These are phyloP conservation scores for Solanum appendiculatum DNA, from an alignment of 257 asterid genomes.

Conservation along the genomic window DNA sequence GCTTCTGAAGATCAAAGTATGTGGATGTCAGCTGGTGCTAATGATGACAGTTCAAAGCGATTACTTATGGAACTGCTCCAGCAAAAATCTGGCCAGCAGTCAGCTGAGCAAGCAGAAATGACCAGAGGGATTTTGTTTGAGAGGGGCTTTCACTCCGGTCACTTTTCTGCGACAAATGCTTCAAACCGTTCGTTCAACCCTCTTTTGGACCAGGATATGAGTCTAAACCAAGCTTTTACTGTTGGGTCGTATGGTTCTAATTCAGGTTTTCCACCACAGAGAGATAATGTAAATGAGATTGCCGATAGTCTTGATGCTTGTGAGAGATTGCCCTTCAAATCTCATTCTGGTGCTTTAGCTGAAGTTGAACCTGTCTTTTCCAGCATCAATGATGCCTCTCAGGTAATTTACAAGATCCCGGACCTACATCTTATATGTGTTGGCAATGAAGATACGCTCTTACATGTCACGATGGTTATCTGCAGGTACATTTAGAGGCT, in stretches of 20 bases:
- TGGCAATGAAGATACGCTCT: not conserved
- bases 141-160: constrained; percentile 41
- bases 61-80: constrained; percentile 89
- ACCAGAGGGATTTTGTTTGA: constrained; percentile 37
- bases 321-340: constrained; percentile 39
- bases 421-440: not conserved
- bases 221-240: constrained; percentile 29
- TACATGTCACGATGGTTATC: not conserved
- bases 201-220: constrained; percentile 46
- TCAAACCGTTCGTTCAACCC: constrained; percentile 30
- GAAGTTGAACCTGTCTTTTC: constrained; percentile 31
- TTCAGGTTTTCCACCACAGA: constrained; percentile 42
- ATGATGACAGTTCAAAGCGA: constrained; percentile 88
- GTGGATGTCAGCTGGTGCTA: constrained; percentile 90
- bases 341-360: constrained; percentile 37
- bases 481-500: not conserved
- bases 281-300: constrained; percentile 29
- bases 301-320: constrained; percentile 23
- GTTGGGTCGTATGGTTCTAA: constrained; percentile 55
- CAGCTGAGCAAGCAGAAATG: constrained; percentile 41
- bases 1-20: constrained; percentile 63
- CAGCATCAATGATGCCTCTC: constrained; percentile 30
- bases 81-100: constrained; percentile 56
- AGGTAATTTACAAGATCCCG: constrained; percentile 27
- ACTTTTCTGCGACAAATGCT: constrained; percentile 36